A percentile compares a stretch with the other conserved stretches of the same genome.
Evolutionary conservation across 2,329 filamentous ascomycete species (phyloP).

Genomic region (Aspergillus sp.): DNA sequence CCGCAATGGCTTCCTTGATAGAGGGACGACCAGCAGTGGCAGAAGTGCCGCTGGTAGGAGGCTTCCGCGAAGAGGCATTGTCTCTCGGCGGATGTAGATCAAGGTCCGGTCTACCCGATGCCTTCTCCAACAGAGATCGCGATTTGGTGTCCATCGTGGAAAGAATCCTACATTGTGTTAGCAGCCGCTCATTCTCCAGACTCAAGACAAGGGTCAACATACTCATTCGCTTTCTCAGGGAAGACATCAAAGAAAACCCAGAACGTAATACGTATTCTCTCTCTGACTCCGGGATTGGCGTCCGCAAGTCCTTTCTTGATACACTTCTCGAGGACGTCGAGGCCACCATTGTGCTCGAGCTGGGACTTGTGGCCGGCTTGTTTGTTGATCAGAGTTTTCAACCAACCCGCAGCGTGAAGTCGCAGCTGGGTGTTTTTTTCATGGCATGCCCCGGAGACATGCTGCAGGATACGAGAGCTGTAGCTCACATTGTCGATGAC

Average conservation of each 20-base stretch:
- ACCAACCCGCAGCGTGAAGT: slow-evolving; percentile 68
- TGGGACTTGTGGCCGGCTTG: slow-evolving; percentile 67
- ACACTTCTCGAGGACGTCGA: slow-evolving; percentile 77
- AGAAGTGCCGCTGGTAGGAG: slow-evolving; percentile 9
- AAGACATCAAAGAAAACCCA: slow-evolving; percentile 75
- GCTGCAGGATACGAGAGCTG: slow-evolving; percentile 70
- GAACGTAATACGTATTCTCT: slow-evolving; percentile 74
- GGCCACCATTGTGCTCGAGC: slow-evolving; percentile 72
- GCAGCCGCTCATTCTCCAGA: slow-evolving; percentile 10
- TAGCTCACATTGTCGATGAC: slow-evolving; percentile 75
- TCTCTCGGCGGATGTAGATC: slow-evolving; percentile 9
- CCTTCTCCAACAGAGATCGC: slow-evolving; percentile 70
- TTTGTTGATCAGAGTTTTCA: slow-evolving; percentile 70
- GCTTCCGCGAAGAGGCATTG: slow-evolving; percentile 11
- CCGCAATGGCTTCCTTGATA: slow-evolving; percentile 73
- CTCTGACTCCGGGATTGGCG: slow-evolving; percentile 80
- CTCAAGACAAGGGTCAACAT: slow-evolving; percentile 30
- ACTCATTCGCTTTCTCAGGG: slow-evolving; percentile 66
- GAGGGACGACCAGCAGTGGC: slow-evolving; percentile 38
- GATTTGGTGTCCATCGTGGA: slow-evolving; percentile 67
- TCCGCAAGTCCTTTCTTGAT: slow-evolving; percentile 83
- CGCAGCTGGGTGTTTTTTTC: slow-evolving; percentile 92
- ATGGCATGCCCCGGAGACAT: slow-evolving; percentile 70
- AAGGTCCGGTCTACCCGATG: slow-evolving; percentile 60
- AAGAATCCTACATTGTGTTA: slow-evolving; percentile 54